phyloP scores from a whole-genome alignment of 1,284 basidiomycete species.

The Sporisorium scitamineum region DNA sequence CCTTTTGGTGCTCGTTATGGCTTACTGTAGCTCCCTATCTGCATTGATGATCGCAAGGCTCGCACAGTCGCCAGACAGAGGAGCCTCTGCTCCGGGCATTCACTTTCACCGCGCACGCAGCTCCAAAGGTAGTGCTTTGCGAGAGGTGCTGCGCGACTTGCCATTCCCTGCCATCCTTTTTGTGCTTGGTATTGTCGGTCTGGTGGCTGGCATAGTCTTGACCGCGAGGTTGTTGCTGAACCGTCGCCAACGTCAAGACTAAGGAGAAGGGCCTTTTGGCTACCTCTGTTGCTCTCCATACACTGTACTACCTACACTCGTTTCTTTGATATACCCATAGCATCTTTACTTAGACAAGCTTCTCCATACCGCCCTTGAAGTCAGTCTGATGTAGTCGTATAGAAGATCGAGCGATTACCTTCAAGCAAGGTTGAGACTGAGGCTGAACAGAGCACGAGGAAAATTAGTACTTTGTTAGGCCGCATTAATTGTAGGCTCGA shows the following conservation, averaged over 20 bases:
- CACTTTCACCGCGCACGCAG: constrained; percentile 17
- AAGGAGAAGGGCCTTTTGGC: background rate
- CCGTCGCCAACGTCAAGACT: background rate
- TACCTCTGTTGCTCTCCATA: too few relatives aligned
- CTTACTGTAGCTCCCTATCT: constrained; percentile 13
- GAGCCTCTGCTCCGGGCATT: constrained; percentile 23
- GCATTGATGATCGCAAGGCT: constrained; percentile 11
- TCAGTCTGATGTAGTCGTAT: too few relatives aligned
- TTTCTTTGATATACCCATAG: background rate
- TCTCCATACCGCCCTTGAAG: too few relatives aligned
- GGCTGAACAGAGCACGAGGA: too few relatives aligned
- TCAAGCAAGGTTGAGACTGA: too few relatives aligned
- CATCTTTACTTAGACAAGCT: too few relatives aligned
- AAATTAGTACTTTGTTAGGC: constrained; percentile 4
- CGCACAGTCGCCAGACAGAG: constrained; percentile 5
- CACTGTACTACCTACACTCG: background rate
- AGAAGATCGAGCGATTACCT: too few relatives aligned
- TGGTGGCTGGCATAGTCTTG: background rate
- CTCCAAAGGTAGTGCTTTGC: background rate
- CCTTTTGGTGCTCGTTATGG: background rate
- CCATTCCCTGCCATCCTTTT: constrained; percentile 15
- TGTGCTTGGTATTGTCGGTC: background rate
- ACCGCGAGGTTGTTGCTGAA: background rate
- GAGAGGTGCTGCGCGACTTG: constrained; percentile 20
- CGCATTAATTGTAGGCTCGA: too few relatives aligned